A percentile compares a stretch with the other conserved stretches of the same genome.
Evolutionary conservation across 352 stramenopile species (phyloP).

Genomic region (Phytophthora citrophthora): DNA sequence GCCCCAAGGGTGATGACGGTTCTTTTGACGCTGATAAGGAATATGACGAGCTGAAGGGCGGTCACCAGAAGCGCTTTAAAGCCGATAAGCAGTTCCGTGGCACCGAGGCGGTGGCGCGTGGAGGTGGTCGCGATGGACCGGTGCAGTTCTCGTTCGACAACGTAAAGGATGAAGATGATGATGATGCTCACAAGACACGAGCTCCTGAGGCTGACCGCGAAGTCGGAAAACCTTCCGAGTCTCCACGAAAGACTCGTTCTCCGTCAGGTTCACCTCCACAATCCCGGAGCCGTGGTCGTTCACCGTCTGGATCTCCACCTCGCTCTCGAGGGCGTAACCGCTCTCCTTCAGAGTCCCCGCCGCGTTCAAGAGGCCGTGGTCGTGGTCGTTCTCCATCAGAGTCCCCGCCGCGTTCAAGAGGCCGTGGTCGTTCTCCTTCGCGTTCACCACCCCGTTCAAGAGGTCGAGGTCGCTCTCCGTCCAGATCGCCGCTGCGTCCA

Average conservation of each 20-base stretch:
- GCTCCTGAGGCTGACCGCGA: conserved; percentile 12
- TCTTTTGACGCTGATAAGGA: conserved; percentile 88
- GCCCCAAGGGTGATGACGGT: conserved; percentile 89
- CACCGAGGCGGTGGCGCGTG: conserved; percentile 64
- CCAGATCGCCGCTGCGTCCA: conserved; percentile 34
- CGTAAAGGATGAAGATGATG: conserved; percentile 46
- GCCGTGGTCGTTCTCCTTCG: conserved; percentile 21
- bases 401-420: conserved; percentile 29
- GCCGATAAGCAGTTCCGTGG: conserved; percentile 91
- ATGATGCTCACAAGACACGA: conserved; percentile 22
- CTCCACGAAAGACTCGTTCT: conserved; percentile 15
- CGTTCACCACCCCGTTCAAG: conserved; percentile 17
- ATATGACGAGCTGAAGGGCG: conserved; percentile 91
- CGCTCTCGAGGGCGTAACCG: conserved; percentile 27
- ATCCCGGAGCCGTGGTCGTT: conserved; percentile 14
- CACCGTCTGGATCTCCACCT: conserved; percentile 13
- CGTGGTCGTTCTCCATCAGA: conserved; percentile 27
- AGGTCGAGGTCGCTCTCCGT: conserved; percentile 35
- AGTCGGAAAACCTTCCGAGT: conserved; percentile 14
- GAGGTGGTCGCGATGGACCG: conserved; percentile 61
- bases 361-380: conserved; percentile 22
- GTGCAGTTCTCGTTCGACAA: conserved; percentile 90
- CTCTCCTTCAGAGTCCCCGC: conserved; percentile 33
- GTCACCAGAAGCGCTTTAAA: conserved; percentile 85
- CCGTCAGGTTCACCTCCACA: conserved; percentile 10